Evolutionary conservation across 2,329 filamentous ascomycete species (phyloP).

Genomic region (Curvularia eragrostidis): DNA sequence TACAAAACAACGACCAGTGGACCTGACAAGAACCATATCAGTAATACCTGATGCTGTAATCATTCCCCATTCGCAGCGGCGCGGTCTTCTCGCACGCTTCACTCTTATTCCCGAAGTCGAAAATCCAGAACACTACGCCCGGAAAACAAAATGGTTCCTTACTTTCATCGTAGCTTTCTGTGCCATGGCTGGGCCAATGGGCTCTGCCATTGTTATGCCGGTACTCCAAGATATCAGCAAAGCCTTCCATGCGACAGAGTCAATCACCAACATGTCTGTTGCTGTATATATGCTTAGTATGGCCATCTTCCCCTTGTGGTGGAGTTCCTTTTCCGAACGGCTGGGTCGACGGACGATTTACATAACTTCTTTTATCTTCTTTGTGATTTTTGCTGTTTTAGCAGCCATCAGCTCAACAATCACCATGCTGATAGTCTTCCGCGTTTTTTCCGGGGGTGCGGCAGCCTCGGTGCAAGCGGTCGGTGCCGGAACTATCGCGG

Average conservation of each 20-base stretch:
- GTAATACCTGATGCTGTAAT: slow-evolving; percentile 51
- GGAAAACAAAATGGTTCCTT: slow-evolving; percentile 82
- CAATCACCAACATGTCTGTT: slow-evolving; percentile 50
- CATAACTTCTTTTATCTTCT: slow-evolving; percentile 45
- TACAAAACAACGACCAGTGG: slow-evolving; percentile 21
- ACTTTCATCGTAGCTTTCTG: slow-evolving; percentile 79
- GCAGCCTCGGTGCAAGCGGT: slow-evolving; percentile 50
- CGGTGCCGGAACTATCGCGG: slow-evolving; percentile 48
- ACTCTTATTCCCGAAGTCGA: slow-evolving; percentile 80
- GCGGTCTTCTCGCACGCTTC: slow-evolving; percentile 75
- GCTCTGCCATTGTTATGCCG: slow-evolving; percentile 80
- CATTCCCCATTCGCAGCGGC: slow-evolving; percentile 62
- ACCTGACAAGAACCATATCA: slow-evolving; percentile 39
- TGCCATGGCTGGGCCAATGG: slow-evolving; percentile 79
- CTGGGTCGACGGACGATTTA: slow-evolving; percentile 48
- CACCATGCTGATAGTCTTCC: slow-evolving; percentile 48
- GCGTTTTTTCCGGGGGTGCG: slow-evolving; percentile 46
- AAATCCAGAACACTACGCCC: slow-evolving; percentile 74
- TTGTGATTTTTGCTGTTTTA: slow-evolving; percentile 43
- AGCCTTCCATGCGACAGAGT: slow-evolving; percentile 40
- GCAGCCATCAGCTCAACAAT: slow-evolving; percentile 47
- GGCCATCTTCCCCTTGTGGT: slow-evolving; percentile 52
- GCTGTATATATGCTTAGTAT: slow-evolving; percentile 53
- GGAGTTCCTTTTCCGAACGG: slow-evolving; percentile 49
- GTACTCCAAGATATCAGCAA: slow-evolving; percentile 45